Evolutionary conservation across 1,284 basidiomycete genomes (phyloP), one percentile per base, ranked within the genome.

Genomic region (Xerocomus nothofagi): DNA sequence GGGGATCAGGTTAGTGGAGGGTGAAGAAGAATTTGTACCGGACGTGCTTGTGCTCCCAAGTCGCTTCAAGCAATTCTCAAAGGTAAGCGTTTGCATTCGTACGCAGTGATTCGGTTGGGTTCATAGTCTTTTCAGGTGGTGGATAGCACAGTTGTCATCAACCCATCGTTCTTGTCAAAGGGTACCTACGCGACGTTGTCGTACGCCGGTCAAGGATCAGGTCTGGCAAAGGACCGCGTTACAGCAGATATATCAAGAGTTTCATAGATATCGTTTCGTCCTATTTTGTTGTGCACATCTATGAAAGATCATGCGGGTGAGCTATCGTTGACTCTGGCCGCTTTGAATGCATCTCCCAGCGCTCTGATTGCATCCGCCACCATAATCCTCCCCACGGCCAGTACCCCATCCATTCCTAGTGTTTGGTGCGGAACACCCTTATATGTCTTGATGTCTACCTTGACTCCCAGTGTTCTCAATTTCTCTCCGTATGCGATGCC

Each of bases 11-110:
- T 63, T 86, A 6, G 71, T 74, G 30, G 73, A 73, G 9, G 71
- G 63, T 4, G 69, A 69, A 6, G 62, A 74, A 15, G 73, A 76
- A 24, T 69, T 63, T 54, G 77, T 82, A 0, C 94, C 94, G 0
- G 91, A 96, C 64, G 75, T 98, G 3, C 73, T 98, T 33, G 79
- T 98, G 43, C 65, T 93, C 2, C 92, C 94, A 0, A 93, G 91
- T 66, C 79, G 85, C 46, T 72, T 96, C 39, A 93, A 89, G 67
- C 86, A 93, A 26, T 95, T 95, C 62, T 78, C 82, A 12, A 93
- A 92, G 78, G 92, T 90, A 26, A 42, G 76, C 61, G 17, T 30
- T 38, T 8, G 15, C 4, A 9, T 45, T 38, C 9, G 17, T 23
- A 11, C 21, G 8, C 4, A 20, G n/a, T 21, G 17, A 11, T 26